These are phyloP conservation scores for Aspergillus wentii DNA, from an alignment of 495 filamentous ascomycete species.

Conservation along the genomic window DNA sequence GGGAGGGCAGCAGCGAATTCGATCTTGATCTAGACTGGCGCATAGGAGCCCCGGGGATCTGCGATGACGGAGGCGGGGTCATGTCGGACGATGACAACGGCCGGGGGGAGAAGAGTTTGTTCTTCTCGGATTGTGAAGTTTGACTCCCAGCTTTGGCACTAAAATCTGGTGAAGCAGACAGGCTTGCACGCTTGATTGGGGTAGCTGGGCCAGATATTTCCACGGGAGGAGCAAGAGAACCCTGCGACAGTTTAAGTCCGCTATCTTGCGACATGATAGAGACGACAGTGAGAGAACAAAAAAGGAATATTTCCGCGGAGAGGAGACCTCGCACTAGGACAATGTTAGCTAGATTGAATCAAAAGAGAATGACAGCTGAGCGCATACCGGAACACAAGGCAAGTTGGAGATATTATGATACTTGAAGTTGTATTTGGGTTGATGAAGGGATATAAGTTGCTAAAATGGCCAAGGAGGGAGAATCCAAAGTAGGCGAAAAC, in stretches of 20 bases:
- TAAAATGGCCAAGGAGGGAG: too few species aligned
- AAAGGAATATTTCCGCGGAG: slow-evolving; percentile 14
- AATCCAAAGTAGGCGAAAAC: too few species aligned
- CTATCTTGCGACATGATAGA: slow-evolving; percentile 34
- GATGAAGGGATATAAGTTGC: too few species aligned
- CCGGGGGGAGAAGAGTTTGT: slow-evolving; percentile 31
- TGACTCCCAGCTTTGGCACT: slow-evolving; percentile 22
- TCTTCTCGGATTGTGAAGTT: slow-evolving; percentile 28
- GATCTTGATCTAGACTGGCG: slow-evolving; percentile 35
- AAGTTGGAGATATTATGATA: too few species aligned
- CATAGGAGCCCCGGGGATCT: slow-evolving; percentile 45
- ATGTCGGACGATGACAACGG: slow-evolving; percentile 46
- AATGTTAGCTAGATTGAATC: too few species aligned
- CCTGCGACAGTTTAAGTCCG: slow-evolving; percentile 24
- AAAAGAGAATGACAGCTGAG: slow-evolving; percentile 18
- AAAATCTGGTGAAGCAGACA: slow-evolving; percentile 40
- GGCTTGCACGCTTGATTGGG: slow-evolving; percentile 27
- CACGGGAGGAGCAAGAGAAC: slow-evolving; percentile 34
- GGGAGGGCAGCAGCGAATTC: slow-evolving; percentile 48
- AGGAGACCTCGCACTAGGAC: slow-evolving; percentile 21
- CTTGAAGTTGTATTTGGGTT: too few species aligned
- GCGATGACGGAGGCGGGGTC: slow-evolving; percentile 74
- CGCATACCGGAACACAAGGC: too few species aligned
- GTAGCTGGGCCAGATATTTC: slow-evolving; percentile 36
- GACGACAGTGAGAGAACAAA: slow-evolving; percentile 3